phyloP scores from a whole-genome alignment of 108 stramenopile species.

The Nitzschia sp. region DNA sequence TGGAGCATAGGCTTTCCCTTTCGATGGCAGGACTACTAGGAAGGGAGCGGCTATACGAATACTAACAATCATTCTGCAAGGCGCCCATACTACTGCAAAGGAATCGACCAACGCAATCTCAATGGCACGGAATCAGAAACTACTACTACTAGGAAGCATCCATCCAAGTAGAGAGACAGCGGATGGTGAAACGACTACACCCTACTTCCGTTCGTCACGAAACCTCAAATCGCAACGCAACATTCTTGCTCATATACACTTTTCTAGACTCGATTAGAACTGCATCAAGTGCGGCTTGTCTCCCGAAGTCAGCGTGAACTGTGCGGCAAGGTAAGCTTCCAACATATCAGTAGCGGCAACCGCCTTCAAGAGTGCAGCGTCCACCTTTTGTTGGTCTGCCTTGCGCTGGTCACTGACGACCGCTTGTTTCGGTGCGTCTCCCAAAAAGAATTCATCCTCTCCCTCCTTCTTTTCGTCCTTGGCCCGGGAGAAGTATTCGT shows the following conservation, averaged over 20 bases:
- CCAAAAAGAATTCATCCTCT: conserved; percentile 90
- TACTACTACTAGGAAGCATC: too few relatives aligned
- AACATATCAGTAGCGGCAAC: conserved; percentile 80
- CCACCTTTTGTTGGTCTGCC: conserved; percentile 94
- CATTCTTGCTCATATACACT: conserved; percentile 4
- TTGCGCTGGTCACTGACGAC: conserved; percentile 91
- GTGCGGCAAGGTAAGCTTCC: conserved; percentile 93
- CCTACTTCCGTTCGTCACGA: too few relatives aligned
- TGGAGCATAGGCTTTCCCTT: too few relatives aligned
- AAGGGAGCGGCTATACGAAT: too few relatives aligned
- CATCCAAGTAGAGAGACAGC: too few relatives aligned
- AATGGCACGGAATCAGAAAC: too few relatives aligned
- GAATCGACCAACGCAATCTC: too few relatives aligned
- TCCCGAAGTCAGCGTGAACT: conserved; percentile 87
- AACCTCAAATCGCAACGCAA: too few relatives aligned
- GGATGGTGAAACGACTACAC: too few relatives aligned
- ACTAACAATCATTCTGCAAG: too few relatives aligned
- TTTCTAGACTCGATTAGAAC: conserved; percentile 72
- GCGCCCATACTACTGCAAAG: too few relatives aligned
- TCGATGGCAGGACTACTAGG: too few relatives aligned
- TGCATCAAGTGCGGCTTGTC: conserved; percentile 98
- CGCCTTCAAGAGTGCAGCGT: conserved; percentile 79
- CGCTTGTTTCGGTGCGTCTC: conserved; percentile 82
- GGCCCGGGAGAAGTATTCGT: conserved; percentile 92
- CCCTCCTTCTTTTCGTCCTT: conserved; percentile 59